Conservation (phyloP, 2,329 filamentous ascomycete genomes). For the Sphaceloma murrayae region DNA sequence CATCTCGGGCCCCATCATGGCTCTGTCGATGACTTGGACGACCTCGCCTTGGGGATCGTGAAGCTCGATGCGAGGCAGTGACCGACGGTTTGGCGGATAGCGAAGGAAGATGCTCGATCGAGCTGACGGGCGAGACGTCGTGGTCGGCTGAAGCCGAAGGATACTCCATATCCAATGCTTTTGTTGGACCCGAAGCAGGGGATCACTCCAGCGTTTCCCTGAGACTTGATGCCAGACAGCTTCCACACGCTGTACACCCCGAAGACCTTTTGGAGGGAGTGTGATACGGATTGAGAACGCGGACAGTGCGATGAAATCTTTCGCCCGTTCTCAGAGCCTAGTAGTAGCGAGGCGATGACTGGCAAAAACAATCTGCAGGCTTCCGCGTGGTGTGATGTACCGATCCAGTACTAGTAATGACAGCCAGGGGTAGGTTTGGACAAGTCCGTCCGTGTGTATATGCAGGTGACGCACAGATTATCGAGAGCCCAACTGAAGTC, state of each 20-base stretch:
- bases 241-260: no score
- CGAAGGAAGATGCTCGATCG: constrained; percentile 10
- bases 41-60: constrained; percentile 1
- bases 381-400: constrained; percentile 9
- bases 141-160: background rate
- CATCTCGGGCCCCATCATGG: constrained; percentile 18
- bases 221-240: no score
- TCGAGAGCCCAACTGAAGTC: background rate
- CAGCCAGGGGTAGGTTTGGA: constrained; percentile 1
- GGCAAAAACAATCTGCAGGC: no score
- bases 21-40: background rate
- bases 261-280: no score
- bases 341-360: no score
- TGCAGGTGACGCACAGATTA: constrained; percentile 12
- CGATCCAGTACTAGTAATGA: background rate
- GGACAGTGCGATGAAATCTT: no score
- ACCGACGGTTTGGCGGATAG: background rate
- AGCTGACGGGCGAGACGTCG: constrained; percentile 14
- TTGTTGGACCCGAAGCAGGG: no score
- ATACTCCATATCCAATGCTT: constrained; percentile 5
- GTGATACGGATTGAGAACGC: no score
- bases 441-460: no score
- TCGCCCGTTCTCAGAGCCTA: no score
- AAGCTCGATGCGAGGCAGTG: background rate
- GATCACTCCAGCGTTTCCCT: no score